A percentile compares a stretch with the other conserved stretches of the same genome.
These are phyloP conservation scores for Hirsutella thompsonii DNA, from an alignment of 2,329 filamentous ascomycete species.

Conservation along the genomic window DNA sequence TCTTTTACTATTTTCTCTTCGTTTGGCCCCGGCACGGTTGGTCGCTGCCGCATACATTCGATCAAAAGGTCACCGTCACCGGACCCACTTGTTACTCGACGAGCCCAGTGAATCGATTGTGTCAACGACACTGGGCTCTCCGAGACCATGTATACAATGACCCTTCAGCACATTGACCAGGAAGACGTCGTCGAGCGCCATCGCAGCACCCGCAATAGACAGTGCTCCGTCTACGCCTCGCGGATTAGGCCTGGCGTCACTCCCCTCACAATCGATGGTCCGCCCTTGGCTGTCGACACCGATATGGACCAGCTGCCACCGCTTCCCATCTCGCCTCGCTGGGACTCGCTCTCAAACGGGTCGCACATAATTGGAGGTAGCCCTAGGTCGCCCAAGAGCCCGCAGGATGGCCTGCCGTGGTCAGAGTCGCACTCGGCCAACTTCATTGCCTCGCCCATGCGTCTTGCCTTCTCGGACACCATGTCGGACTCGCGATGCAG, in stretches of 20 bases:
- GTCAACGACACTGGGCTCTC: slow-evolving; percentile 9
- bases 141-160: slow-evolving; percentile 10
- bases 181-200: slow-evolving; percentile 3
- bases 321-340: slow-evolving; percentile 26
- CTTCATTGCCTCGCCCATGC: neutral
- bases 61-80: neutral
- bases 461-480: neutral
- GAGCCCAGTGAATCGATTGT: slow-evolving; percentile 2
- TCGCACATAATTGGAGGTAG: slow-evolving; percentile 11
- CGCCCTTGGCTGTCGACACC: neutral
- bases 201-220: slow-evolving; percentile 7
- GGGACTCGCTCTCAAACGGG: slow-evolving; percentile 26
- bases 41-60: neutral
- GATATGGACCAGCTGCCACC: slow-evolving; percentile 11
- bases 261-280: slow-evolving; percentile 4
- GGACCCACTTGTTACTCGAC: neutral
- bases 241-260: slow-evolving; percentile 8
- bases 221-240: slow-evolving; percentile 11
- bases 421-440: slow-evolving; percentile 1
- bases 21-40: neutral
- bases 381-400: slow-evolving; percentile 1
- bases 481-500: slow-evolving; percentile 6
- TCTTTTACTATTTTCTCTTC: neutral
- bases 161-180: slow-evolving; percentile 6
- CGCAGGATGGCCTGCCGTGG: neutral